Evolutionary conservation across 441 rosid genomes (phyloP).

Genomic region (Macaranga tanarius): DNA sequence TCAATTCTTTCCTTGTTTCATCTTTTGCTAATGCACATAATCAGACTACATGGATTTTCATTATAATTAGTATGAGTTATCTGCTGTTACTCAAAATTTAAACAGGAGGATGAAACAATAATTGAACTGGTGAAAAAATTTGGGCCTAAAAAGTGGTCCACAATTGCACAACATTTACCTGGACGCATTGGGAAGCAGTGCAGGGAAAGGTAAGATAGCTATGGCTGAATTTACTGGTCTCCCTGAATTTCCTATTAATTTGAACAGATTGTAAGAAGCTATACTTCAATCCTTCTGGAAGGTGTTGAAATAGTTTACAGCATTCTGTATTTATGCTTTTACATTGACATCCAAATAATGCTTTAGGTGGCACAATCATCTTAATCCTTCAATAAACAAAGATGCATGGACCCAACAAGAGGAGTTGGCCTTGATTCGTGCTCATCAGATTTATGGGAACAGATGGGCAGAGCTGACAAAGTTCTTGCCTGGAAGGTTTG

Average conservation of each 20-base stretch:
- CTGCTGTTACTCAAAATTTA: slow-evolving; percentile 12
- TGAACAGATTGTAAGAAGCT: neutral
- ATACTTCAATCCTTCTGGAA: neutral
- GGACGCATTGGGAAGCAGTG: slow-evolving; percentile 99
- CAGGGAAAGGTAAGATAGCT: slow-evolving; percentile 69
- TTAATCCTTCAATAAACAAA: slow-evolving; percentile 90
- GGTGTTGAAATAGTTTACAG: neutral
- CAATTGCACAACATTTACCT: slow-evolving; percentile 88
- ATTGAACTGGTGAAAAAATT: slow-evolving; percentile 69
- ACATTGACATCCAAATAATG: neutral
- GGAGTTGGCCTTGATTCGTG: slow-evolving; percentile 92
- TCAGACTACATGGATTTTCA: neutral
- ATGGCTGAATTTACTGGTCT: neutral
- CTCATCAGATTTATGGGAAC: slow-evolving; percentile 96
- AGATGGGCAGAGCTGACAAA: slow-evolving; percentile 98
- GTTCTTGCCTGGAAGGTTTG: slow-evolving; percentile 97
- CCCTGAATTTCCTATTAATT: neutral
- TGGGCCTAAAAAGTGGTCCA: slow-evolving; percentile 99
- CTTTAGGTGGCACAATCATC: slow-evolving; percentile 93
- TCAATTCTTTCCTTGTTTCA: neutral
- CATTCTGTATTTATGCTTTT: neutral
- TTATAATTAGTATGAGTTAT: neutral
- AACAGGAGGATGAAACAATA: slow-evolving; percentile 90
- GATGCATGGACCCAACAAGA: slow-evolving; percentile 99
- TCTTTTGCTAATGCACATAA: neutral